A percentile compares a stretch with the other conserved stretches of the same genome.
Conservation (phyloP, 1,139 yeast species). For the Kluyveromyces sp. region DNA sequence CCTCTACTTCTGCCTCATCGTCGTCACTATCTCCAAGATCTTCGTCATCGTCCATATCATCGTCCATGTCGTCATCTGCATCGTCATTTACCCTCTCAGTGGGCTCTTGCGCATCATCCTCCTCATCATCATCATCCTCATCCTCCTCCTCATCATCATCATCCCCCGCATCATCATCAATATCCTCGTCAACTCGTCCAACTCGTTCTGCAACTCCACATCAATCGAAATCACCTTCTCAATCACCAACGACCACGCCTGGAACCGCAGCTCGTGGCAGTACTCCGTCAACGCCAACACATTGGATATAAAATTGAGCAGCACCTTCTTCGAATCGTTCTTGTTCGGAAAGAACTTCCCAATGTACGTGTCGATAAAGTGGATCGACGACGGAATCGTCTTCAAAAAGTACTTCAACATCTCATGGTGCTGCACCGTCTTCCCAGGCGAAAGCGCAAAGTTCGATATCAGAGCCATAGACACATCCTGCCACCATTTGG, state of each 20-base stretch:
- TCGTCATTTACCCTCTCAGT: constrained; percentile 29
- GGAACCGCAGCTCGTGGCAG: constrained; percentile 65
- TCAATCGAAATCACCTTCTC: constrained; percentile 84
- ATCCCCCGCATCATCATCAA: constrained; percentile 60
- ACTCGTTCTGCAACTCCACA: constrained; percentile 86
- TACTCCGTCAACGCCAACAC: constrained; percentile 53
- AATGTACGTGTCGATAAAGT: constrained; percentile 52
- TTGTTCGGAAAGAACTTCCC: constrained; percentile 72
- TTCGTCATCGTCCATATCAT: constrained; percentile 50
- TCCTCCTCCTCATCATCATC: constrained; percentile 58
- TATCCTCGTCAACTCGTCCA: constrained; percentile 80
- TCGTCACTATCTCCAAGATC: constrained; percentile 36
- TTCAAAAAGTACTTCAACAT: constrained; percentile 55
- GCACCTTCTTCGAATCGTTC: constrained; percentile 45
- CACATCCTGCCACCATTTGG: constrained; percentile 86
- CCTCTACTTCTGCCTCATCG: constrained; percentile 23
- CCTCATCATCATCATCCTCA: constrained; percentile 29
- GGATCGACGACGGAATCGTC: constrained; percentile 74
- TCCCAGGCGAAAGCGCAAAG: constrained; percentile 34
- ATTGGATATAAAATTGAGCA: constrained; percentile 61
- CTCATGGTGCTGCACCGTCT: constrained; percentile 55
- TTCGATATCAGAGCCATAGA: constrained; percentile 56
- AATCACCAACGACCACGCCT: constrained; percentile 71
- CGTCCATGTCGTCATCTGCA: constrained; percentile 43
- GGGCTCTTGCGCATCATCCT: constrained; percentile 32